These are phyloP conservation scores for Rubia balearica DNA, from an alignment of 305 asterid genomes.

Conservation along the genomic window DNA sequence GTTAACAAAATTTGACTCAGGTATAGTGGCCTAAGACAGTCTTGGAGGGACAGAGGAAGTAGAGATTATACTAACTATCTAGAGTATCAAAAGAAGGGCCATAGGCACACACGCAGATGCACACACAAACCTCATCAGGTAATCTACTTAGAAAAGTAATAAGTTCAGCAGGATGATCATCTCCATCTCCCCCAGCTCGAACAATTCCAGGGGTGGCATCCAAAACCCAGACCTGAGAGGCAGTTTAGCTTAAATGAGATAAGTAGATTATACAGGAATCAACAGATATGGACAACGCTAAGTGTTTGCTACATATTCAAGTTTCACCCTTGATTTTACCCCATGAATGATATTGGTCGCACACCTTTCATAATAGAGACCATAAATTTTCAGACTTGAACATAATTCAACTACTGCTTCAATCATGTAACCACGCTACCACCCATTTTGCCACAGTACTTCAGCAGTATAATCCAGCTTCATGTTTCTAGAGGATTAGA, in stretches of 20 bases:
- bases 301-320: neutral
- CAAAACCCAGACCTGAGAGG: slow-evolving; percentile 81
- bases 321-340: neutral
- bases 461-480: neutral
- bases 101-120: neutral
- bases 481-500: neutral
- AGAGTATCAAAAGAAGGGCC: neutral
- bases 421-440: neutral
- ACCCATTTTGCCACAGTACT: neutral
- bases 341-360: neutral
- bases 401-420: slow-evolving; percentile 3
- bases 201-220: slow-evolving; percentile 98
- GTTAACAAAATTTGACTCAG: neutral
- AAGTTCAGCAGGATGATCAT: slow-evolving; percentile 94
- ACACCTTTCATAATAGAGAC: neutral
- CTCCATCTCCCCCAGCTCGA: slow-evolving; percentile 91
- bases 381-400: neutral
- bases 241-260: slow-evolving; percentile 10
- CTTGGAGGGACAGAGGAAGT: neutral
- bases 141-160: slow-evolving; percentile 60
- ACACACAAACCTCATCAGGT: slow-evolving; percentile 54
- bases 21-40: neutral
- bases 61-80: neutral
- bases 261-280: slow-evolving; percentile 9
- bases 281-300: slow-evolving; percentile 7